Conservation (phyloP, 306 rosid genomes). For the Trifolium subterraneum region DNA sequence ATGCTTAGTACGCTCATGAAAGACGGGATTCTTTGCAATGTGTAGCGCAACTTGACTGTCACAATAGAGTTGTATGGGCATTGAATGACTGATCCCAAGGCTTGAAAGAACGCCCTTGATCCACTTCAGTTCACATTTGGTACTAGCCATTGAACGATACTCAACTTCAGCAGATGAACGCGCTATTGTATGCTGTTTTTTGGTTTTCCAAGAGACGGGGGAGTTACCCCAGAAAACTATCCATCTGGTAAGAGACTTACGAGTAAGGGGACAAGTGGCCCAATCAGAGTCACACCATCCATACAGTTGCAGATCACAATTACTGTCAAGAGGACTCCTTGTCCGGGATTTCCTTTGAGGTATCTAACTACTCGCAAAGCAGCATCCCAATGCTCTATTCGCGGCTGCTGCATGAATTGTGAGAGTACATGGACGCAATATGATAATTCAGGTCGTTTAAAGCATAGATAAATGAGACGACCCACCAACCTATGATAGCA, state of each 20-base stretch:
- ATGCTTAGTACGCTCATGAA: not conserved
- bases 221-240: not conserved
- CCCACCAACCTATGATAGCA: no score
- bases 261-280: not conserved
- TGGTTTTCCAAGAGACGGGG: not conserved
- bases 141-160: not conserved
- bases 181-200: not conserved
- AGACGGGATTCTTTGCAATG: no score
- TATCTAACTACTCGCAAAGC: not conserved
- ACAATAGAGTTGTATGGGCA: not conserved
- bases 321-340: not conserved
- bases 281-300: not conserved
- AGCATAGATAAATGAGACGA: no score
- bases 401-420: not conserved
- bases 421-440: no score
- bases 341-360: not conserved
- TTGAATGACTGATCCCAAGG: not conserved
- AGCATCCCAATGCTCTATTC: not conserved
- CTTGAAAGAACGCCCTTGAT: not conserved
- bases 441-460: no score
- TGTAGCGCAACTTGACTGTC: no score
- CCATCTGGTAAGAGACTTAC: not conserved
- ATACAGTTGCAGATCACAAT: not conserved
- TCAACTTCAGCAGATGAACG: not conserved
- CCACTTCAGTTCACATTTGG: not conserved